phyloP scores from a whole-genome alignment of 208 protist genomes.

The Crithidia thermophila region DNA sequence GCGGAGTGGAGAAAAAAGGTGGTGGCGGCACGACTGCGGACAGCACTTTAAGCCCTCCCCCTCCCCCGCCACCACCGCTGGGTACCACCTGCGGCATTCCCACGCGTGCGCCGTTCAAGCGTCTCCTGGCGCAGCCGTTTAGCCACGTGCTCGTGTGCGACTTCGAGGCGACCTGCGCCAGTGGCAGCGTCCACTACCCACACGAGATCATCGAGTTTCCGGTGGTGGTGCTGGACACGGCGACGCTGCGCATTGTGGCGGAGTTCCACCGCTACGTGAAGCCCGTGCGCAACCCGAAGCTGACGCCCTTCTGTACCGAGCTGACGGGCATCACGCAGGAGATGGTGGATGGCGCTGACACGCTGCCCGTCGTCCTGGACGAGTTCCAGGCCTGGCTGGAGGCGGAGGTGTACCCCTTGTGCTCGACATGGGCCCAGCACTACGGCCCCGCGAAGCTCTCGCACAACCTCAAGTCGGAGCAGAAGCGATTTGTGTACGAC shows the following conservation, averaged over 20 bases:
- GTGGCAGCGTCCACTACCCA: conserved; percentile 56
- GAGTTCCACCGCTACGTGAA: conserved; percentile 93
- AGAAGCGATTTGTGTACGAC: conserved; percentile 63
- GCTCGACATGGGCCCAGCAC: conserved; percentile 38
- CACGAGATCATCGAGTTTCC: conserved; percentile 98
- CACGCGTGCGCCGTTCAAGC: conserved; percentile 32
- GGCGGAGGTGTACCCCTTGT: conserved; percentile 72
- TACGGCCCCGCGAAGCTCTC: conserved; percentile 37
- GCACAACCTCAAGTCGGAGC: conserved; percentile 50
- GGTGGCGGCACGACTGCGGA: neutral
- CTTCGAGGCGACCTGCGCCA: conserved; percentile 93
- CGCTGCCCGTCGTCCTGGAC: conserved; percentile 63
- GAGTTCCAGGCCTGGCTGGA: conserved; percentile 72
- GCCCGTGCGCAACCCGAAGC: conserved; percentile 68
- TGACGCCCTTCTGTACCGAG: conserved; percentile 93
- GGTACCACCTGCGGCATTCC: conserved; percentile 34
- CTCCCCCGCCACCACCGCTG: neutral
- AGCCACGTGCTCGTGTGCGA: conserved; percentile 92
- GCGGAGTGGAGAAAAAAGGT: neutral
- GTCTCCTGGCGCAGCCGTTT: conserved; percentile 74
- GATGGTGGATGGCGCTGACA: conserved; percentile 75
- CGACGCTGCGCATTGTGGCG: conserved; percentile 58
- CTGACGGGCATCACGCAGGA: conserved; percentile 96
- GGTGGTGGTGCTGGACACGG: conserved; percentile 88
- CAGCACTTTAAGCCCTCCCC: too few relatives aligned